Conservation (phyloP, 257 asterid genomes). For the Solanum piurae region DNA sequence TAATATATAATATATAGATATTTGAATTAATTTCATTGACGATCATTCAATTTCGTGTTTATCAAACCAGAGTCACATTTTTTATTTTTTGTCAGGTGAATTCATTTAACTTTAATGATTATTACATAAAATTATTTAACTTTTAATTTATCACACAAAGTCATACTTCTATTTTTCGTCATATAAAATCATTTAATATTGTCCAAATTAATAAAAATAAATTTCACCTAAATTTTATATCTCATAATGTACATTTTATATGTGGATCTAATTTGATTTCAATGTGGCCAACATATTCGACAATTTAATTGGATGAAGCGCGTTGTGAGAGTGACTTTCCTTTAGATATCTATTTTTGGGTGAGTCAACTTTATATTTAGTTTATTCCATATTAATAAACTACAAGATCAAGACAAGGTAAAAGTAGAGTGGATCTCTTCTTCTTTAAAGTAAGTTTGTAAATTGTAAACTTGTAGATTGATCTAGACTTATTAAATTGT, state of each 20-base stretch:
- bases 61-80: too few relatives aligned
- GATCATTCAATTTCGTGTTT: too few relatives aligned
- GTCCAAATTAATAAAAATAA: background rate
- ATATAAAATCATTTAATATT: too few relatives aligned
- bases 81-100: too few relatives aligned
- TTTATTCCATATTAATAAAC: background rate
- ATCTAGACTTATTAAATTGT: background rate
- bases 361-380: background rate
- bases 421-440: background rate
- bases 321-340: background rate
- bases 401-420: background rate
- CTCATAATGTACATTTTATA: background rate
- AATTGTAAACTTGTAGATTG: background rate
- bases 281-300: background rate
- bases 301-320: background rate
- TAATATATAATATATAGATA: background rate
- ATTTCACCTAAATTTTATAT: background rate
- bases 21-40: background rate
- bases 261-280: background rate
- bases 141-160: background rate
- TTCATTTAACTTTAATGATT: too few relatives aligned
- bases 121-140: background rate
- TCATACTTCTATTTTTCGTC: background rate
- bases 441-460: background rate
- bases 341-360: background rate